phyloP scores from a whole-genome alignment of 805 yeast species.

The Groenewaldozyma tartarivorans region DNA sequence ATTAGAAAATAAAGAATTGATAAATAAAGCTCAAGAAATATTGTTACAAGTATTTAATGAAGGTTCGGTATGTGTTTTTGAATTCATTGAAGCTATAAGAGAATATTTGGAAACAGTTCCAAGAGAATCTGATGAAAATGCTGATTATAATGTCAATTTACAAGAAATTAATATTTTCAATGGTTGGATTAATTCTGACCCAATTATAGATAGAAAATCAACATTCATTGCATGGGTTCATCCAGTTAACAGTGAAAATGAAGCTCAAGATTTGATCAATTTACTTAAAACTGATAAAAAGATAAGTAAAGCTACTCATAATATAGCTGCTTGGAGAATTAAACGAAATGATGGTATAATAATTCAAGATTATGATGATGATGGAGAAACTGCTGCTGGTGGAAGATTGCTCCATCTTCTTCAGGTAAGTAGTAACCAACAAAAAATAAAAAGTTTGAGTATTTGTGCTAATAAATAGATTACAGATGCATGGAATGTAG shows the following conservation, averaged over 20 bases:
- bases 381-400: conserved; percentile 97
- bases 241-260: conserved; percentile 52
- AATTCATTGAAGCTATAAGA: conserved; percentile 46
- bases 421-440: conserved; percentile 33
- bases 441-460: background rate
- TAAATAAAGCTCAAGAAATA: conserved; percentile 40
- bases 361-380: conserved; percentile 87
- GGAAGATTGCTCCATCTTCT: conserved; percentile 71
- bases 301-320: conserved; percentile 61
- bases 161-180: conserved; percentile 38
- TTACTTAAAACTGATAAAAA: conserved; percentile 53
- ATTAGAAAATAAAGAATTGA: conserved; percentile 36
- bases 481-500: conserved; percentile 68
- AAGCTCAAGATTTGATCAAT: conserved; percentile 47
- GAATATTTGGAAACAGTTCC: conserved; percentile 34
- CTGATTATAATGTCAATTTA: conserved; percentile 13
- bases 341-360: conserved; percentile 42
- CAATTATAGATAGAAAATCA: conserved; percentile 74
- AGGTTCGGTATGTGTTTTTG: conserved; percentile 74
- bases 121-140: conserved; percentile 25
- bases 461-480: background rate
- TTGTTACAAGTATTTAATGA: conserved; percentile 42
- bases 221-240: conserved; percentile 73
- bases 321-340: conserved; percentile 83
- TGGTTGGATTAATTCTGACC: conserved; percentile 72